phyloP scores from a whole-genome alignment of 2,329 filamentous ascomycete genomes.

The Xylaria sp. region DNA sequence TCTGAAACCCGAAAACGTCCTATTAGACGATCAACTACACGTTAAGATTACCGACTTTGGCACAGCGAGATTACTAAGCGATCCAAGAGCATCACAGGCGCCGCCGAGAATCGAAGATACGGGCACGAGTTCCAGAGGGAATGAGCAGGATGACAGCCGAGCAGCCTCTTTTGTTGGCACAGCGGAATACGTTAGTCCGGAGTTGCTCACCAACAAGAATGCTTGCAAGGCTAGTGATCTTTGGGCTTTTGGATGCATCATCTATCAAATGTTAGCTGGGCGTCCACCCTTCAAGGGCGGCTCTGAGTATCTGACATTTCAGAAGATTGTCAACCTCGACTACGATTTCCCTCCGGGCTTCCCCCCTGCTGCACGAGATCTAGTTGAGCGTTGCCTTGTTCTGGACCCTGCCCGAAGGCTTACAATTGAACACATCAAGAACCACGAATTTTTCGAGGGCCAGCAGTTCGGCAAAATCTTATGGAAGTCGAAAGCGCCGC shows the following conservation, averaged over 20 bases:
- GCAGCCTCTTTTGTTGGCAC: conserved; percentile 97
- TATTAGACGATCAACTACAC: conserved; percentile 95
- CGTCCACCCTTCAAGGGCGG: conserved; percentile 94
- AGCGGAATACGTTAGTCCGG: conserved; percentile 97
- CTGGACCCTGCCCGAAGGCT: conserved; percentile 85
- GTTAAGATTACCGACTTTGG: conserved; percentile 99
- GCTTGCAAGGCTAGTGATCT: conserved; percentile 97
- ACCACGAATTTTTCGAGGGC: conserved; percentile 93
- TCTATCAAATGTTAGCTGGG: conserved; percentile 96
- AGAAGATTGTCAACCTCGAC: conserved; percentile 95
- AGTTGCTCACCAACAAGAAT: conserved; percentile 95
- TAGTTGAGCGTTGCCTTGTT: conserved; percentile 90
- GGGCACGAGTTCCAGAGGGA: conserved; percentile 53
- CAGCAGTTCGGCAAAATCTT: conserved; percentile 83
- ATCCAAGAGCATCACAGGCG: conserved; percentile 61
- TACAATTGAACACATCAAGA: conserved; percentile 95
- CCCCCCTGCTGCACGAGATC: conserved; percentile 83
- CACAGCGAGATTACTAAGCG: conserved; percentile 90
- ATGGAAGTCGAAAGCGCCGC: conserved; percentile 91
- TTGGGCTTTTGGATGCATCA: conserved; percentile 98
- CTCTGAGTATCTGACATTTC: conserved; percentile 97
- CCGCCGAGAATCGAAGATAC: conserved; percentile 52
- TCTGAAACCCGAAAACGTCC: conserved; percentile 95
- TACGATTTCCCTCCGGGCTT: conserved; percentile 94
- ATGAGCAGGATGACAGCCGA: conserved; percentile 70